Base-by-base conservation (phyloP, 805 yeast species). In the Wickerhamiella australiensis region DNA sequence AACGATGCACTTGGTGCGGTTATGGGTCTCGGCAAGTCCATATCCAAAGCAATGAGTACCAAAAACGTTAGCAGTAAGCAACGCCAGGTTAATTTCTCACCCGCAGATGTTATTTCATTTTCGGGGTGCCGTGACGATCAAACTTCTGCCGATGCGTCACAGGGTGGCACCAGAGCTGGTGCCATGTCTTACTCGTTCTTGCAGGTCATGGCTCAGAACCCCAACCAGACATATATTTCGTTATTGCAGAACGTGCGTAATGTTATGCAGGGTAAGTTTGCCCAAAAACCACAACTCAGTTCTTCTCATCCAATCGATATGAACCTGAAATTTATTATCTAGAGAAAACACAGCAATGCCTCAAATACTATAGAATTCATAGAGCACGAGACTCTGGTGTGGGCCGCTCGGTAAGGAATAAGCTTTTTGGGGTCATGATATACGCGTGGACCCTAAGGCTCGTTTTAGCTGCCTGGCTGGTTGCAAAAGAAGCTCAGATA, bases 71-170 rank as follows among this genome's bases (percentile, higher is more conserved):
- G 50, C 6, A 27, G 50, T 15, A n/a, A 21, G 3, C 53, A 53
- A 27, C 38, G 54, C 8, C 74, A 73, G 55, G 67, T 73, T 25
- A 84, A 82, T 60, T 75, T 79, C 55, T 75, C 86, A 0, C 76
- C 86, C 0, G 88, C 90, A 1, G 94, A 85, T 65, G 83, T 80
- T 17, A 75, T 85, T 21, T 74, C 78, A 65, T 68, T 85, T 49
- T 78, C 86, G 2, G 95, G 94, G 4, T 85, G 94, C 56, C 83
- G 82, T 61, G 95, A 85, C 65, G 72, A 76, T 47, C 94, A 85
- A 65, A 85, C 94, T 0, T 75, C 82, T 50, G 94, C 94, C 5
- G 94, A 85, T 64, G 82, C 94, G 0, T 69, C 68, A 18, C 85
- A 81, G 60, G 78, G 76, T 35, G 87, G 88, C 23, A 66, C 65